Evolutionary conservation across 495 filamentous ascomycete species (phyloP).

Genomic region (Bryoglossum gracile): DNA sequence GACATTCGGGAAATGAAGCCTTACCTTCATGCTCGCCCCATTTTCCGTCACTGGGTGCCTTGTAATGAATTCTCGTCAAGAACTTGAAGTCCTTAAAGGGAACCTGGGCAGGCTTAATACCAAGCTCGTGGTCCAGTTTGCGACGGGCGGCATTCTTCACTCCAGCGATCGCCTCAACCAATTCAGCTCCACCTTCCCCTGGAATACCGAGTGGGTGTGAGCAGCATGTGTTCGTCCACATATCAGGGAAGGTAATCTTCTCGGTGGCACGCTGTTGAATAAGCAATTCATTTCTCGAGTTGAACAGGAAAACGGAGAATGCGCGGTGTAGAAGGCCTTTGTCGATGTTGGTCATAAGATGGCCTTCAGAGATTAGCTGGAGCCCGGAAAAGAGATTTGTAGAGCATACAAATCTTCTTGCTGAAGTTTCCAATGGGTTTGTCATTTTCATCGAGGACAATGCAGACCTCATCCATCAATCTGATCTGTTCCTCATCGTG

Average conservation of each 20-base stretch:
- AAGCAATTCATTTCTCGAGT: constrained; percentile 78
- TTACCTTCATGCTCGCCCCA: constrained; percentile 99
- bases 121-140: constrained; percentile 90
- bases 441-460: constrained; percentile 89
- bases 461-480: constrained; percentile 98
- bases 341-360: constrained; percentile 97
- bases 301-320: constrained; percentile 97
- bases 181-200: constrained; percentile 78
- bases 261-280: constrained; percentile 92
- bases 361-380: constrained; percentile 49
- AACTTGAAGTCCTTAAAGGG: constrained; percentile 87
- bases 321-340: constrained; percentile 91
- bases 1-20: constrained; percentile 25
- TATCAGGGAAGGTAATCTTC: constrained; percentile 98
- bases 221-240: constrained; percentile 99
- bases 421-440: constrained; percentile 91
- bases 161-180: constrained; percentile 71
- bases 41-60: constrained; percentile 91
- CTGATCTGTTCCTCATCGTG: constrained; percentile 98
- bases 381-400: constrained; percentile 1
- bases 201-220: constrained; percentile 92
- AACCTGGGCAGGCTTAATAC: constrained; percentile 86
- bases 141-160: constrained; percentile 86
- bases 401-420: constrained; percentile 86
- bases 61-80: constrained; percentile 96